Evolutionary conservation across 345 rosid species (phyloP).

Genomic region (Melastoma malabathricum): DNA sequence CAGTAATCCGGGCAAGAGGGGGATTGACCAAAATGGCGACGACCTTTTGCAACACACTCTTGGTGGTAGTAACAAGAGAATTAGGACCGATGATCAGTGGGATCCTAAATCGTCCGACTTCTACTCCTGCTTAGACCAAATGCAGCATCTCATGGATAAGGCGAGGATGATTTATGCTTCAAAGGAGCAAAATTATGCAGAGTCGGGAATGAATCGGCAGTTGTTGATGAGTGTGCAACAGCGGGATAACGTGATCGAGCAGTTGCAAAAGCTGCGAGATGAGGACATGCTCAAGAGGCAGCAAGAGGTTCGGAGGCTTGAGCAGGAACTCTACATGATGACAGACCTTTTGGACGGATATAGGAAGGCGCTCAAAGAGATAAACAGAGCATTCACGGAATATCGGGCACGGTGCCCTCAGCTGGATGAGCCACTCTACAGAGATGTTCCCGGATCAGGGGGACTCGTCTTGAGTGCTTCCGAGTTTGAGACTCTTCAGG

Average conservation of each 20-base stretch:
- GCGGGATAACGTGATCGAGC: conserved; percentile 31
- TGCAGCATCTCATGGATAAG: conserved; percentile 30
- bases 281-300: conserved; percentile 52
- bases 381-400: conserved; percentile 41
- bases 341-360: conserved; percentile 52
- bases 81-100: conserved; percentile 49
- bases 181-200: conserved; percentile 35
- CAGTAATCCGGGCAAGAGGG: conserved; percentile 50
- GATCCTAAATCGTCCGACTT: conserved; percentile 33
- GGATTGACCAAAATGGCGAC: conserved; percentile 29
- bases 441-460: conserved; percentile 61
- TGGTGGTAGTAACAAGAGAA: conserved; percentile 47
- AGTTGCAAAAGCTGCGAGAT: conserved; percentile 40
- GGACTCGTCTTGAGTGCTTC: conserved; percentile 60
- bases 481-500: conserved; percentile 54
- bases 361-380: conserved; percentile 63
- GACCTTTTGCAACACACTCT: conserved; percentile 33
- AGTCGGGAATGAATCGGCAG: conserved; percentile 38
- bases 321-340: conserved; percentile 68
- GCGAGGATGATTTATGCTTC: conserved; percentile 30
- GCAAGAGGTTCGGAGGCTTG: conserved; percentile 43
- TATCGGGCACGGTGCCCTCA: conserved; percentile 40
- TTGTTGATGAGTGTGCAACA: conserved; percentile 33
- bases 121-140: conserved; percentile 34
- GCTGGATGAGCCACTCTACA: conserved; percentile 54